These are phyloP conservation scores for Lagenidium giganteum DNA, from an alignment of 352 stramenopile genomes.

Conservation along the genomic window DNA sequence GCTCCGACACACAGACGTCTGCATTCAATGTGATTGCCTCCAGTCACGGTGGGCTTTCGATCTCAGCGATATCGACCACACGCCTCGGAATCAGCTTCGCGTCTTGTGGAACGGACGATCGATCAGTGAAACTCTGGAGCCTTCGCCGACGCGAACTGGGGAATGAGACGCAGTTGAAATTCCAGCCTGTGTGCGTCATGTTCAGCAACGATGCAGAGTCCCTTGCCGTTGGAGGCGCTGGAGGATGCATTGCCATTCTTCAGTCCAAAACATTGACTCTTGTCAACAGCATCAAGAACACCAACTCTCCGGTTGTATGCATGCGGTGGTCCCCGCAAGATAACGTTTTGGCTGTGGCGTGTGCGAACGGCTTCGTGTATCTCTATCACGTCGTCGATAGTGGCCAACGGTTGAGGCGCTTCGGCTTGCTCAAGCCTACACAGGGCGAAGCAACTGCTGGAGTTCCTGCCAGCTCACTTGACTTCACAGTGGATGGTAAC, in stretches of 20 bases:
- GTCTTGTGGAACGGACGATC: constrained; percentile 36
- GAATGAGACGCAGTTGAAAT: constrained; percentile 19
- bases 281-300: constrained; percentile 59
- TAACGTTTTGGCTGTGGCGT: constrained; percentile 40
- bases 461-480: constrained; percentile 30
- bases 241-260: constrained; percentile 50
- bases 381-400: constrained; percentile 49
- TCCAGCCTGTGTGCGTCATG: constrained; percentile 19
- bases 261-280: constrained; percentile 21
- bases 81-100: constrained; percentile 40
- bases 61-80: constrained; percentile 19
- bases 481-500: constrained; percentile 59
- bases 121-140: constrained; percentile 51
- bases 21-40: constrained; percentile 28
- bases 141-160: constrained; percentile 31
- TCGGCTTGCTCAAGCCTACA: constrained; percentile 49
- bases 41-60: constrained; percentile 25
- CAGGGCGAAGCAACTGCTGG: constrained; percentile 12
- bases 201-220: constrained; percentile 46
- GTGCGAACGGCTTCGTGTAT: constrained; percentile 66
- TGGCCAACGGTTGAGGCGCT: constrained; percentile 28
- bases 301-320: constrained; percentile 25
- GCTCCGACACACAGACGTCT: background rate
- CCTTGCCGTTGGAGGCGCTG: constrained; percentile 44
- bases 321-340: constrained; percentile 45